Evolutionary conservation across 257 asterid species (phyloP).

Genomic region (Solanum pennellii): DNA sequence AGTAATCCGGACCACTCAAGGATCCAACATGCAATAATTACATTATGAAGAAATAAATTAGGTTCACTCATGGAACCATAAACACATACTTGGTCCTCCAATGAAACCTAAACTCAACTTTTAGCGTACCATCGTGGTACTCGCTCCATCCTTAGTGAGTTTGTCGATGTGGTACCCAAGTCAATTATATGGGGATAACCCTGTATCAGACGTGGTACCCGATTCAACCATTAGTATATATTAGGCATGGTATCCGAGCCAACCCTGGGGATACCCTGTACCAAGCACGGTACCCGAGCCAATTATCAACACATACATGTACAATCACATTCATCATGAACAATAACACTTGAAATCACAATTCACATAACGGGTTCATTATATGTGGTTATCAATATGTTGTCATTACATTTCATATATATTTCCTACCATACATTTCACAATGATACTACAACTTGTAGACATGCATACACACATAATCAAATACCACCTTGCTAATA

Average conservation of each 20-base stretch:
- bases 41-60: too few relatives aligned
- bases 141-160: background rate
- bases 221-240: background rate
- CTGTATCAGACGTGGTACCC: background rate
- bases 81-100: background rate
- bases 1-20: too few relatives aligned
- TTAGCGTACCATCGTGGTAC: background rate
- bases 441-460: too few relatives aligned
- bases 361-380: background rate
- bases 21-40: too few relatives aligned
- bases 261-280: too few relatives aligned
- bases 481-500: too few relatives aligned
- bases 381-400: background rate
- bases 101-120: background rate
- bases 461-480: too few relatives aligned
- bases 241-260: background rate
- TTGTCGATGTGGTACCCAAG: too few relatives aligned
- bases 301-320: too few relatives aligned
- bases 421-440: too few relatives aligned
- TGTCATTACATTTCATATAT: background rate
- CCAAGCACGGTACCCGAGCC: background rate
- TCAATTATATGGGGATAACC: background rate
- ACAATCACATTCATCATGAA: background rate
- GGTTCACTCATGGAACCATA: background rate
- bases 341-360: background rate